These are phyloP conservation scores for Hordeum vulgare DNA, from an alignment of 176 grass and related monocot species.

Conservation along the genomic window MorexV3_pseudomolecules_assembly NC_058520.1:358703206-358703705, in stretches of 20 bases:
- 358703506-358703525: constrained; percentile 80
- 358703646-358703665: constrained; percentile 57
- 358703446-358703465: not conserved
- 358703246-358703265: not conserved
- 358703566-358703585: constrained; percentile 81
- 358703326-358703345: constrained; percentile 77
- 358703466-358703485: not conserved
- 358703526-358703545: constrained; percentile 67
- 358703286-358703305: constrained; percentile 44
- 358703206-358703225: not conserved
- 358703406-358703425: not conserved
- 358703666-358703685: constrained; percentile 78
- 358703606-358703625: constrained; percentile 77
- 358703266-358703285: not conserved
- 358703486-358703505: constrained; percentile 40
- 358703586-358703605: constrained; percentile 86
- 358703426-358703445: not conserved
- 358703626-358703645: constrained; percentile 84
- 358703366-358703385: constrained; percentile 77
- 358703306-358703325: constrained; percentile 91
- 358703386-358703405: constrained; percentile 10
- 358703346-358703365: constrained; percentile 77
- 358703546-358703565: constrained; percentile 98
- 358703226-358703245: not conserved
- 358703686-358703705: constrained; percentile 66